A percentile compares a stretch with the other conserved stretches of the same genome.
These are phyloP conservation scores for Tetracladium maxilliforme DNA, from an alignment of 2,329 filamentous ascomycete genomes.

Conservation along the genomic window DNA sequence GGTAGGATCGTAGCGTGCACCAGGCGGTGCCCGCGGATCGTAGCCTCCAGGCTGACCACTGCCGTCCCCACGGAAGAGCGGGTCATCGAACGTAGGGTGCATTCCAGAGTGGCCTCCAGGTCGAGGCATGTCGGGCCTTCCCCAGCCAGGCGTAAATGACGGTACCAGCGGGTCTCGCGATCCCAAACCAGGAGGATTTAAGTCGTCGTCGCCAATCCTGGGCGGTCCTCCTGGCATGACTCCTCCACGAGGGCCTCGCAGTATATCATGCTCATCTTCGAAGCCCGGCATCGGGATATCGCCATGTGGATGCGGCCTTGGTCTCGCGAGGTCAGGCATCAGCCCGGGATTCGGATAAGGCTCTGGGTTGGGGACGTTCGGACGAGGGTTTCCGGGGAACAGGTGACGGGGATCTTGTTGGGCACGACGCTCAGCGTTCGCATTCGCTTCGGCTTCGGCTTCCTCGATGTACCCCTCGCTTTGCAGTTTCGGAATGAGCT, in stretches of 20 bases:
- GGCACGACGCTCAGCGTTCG: constrained; percentile 21
- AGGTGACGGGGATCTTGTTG: constrained; percentile 24
- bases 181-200: constrained; percentile 76
- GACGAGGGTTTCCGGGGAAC: constrained; percentile 21
- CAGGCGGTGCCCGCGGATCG: constrained; percentile 67
- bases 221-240: constrained; percentile 38
- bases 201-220: constrained; percentile 70
- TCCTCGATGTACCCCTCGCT: constrained; percentile 66
- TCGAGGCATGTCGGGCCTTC: constrained; percentile 31
- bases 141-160: constrained; percentile 44
- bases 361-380: constrained; percentile 35
- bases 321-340: constrained; percentile 44
- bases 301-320: constrained; percentile 48
- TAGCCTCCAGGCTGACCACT: constrained; percentile 32
- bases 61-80: constrained; percentile 53
- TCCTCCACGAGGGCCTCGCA: constrained; percentile 18
- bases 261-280: constrained; percentile 79
- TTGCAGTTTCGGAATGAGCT: constrained; percentile 60
- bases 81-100: constrained; percentile 93
- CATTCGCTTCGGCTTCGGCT: constrained; percentile 19
- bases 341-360: constrained; percentile 41
- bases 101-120: constrained; percentile 62
- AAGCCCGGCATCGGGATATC: constrained; percentile 82
- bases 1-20: constrained; percentile 81
- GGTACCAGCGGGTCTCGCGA: constrained; percentile 69